phyloP scores from a whole-genome alignment of 805 yeast genomes.

The Metschnikowia gelsemii region DNA sequence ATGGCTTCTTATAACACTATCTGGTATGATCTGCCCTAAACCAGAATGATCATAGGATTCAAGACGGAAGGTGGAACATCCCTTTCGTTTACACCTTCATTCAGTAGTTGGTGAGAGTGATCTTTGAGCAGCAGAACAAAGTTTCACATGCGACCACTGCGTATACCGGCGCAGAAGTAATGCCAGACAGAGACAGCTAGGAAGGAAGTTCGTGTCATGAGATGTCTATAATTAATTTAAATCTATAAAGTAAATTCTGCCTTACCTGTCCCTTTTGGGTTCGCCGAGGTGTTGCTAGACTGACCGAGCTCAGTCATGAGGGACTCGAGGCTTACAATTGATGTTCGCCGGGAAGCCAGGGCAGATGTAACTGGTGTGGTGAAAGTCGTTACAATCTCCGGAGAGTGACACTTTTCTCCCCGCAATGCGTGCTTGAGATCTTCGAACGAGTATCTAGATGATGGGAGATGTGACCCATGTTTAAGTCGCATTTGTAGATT shows the following conservation, averaged over 20 bases:
- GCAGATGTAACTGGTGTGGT: constrained; percentile 21
- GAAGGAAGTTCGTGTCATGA: background rate
- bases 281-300: background rate
- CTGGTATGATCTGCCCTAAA: constrained; percentile 11
- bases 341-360: constrained; percentile 16
- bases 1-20: constrained; percentile 10
- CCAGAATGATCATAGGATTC: background rate
- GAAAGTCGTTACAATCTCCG: constrained; percentile 20
- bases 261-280: constrained; percentile 4
- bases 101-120: background rate
- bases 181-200: background rate
- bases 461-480: constrained; percentile 3
- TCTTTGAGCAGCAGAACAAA: constrained; percentile 5
- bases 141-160: background rate
- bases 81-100: background rate
- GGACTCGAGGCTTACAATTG: constrained; percentile 9
- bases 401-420: constrained; percentile 21
- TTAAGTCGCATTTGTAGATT: constrained; percentile 5
- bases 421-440: constrained; percentile 11
- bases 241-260: constrained; percentile 11
- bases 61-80: constrained; percentile 4
- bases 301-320: constrained; percentile 5
- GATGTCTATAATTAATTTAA: background rate
- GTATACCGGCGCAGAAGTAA: background rate
- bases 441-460: constrained; percentile 11